phyloP scores from a whole-genome alignment of 306 rosid genomes.

The Cucurbita moschata region DNA sequence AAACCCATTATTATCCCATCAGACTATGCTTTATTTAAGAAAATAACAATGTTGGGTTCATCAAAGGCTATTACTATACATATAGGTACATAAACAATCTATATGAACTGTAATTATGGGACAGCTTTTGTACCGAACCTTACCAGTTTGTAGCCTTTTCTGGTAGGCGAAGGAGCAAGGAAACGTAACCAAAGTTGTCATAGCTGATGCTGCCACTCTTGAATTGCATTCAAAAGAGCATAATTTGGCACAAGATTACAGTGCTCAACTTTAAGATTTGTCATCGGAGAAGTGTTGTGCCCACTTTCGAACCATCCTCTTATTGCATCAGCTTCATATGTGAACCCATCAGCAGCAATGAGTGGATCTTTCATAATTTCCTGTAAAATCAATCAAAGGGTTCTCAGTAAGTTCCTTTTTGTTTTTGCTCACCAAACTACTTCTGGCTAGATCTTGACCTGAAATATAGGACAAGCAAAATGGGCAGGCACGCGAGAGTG shows the following conservation, averaged over 20 bases:
- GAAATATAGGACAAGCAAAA: constrained; percentile 85
- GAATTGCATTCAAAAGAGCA: constrained; percentile 80
- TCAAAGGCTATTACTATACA: background rate
- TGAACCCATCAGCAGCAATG: constrained; percentile 93
- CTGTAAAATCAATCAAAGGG: constrained; percentile 33
- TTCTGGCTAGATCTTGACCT: constrained; percentile 33
- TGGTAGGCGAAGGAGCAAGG: background rate
- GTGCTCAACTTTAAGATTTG: constrained; percentile 85
- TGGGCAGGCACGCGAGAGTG: constrained; percentile 63
- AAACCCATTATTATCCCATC: too few relatives aligned
- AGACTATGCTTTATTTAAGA: background rate
- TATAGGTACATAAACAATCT: background rate
- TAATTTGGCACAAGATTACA: constrained; percentile 68
- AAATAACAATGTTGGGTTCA: background rate
- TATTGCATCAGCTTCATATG: constrained; percentile 87
- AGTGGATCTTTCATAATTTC: constrained; percentile 85
- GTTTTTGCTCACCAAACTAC: background rate
- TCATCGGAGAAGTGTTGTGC: constrained; percentile 90
- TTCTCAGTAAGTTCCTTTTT: background rate
- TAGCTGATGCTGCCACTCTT: constrained; percentile 64
- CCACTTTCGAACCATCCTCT: constrained; percentile 81
- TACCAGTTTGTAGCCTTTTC: background rate
- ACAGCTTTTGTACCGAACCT: background rate
- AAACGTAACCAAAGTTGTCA: constrained; percentile 6
- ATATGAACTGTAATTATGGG: background rate